Conservation (phyloP, 1,284 basidiomycete species). For the Trametes polyzona region DNA sequence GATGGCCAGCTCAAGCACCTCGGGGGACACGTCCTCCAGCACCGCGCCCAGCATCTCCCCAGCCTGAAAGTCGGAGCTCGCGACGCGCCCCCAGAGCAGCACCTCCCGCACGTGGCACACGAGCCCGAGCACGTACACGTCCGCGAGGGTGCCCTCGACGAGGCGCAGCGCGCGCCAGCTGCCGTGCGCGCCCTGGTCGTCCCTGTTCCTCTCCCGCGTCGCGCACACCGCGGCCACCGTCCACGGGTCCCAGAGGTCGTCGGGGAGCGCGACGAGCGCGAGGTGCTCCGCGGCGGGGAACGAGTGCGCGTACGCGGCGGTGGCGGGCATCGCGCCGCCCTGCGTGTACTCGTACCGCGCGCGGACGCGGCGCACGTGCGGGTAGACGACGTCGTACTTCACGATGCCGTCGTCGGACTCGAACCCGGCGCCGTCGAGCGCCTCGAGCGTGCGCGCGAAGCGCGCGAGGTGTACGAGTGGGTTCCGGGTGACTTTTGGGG, state of each 20-base stretch:
- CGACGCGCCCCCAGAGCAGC: conserved; percentile 1
- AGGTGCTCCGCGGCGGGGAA: conserved; percentile 17
- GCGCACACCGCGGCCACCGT: neutral
- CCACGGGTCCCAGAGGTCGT: neutral
- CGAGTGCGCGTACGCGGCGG: conserved; percentile 9
- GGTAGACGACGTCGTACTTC: conserved; percentile 9
- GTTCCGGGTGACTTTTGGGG: neutral
- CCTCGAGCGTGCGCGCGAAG: conserved; percentile 9
- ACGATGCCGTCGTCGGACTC: neutral
- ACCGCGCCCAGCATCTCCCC: neutral
- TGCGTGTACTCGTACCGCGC: neutral
- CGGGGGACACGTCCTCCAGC: conserved; percentile 5
- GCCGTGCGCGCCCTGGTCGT: conserved; percentile 11
- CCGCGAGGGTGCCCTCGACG: conserved; percentile 7
- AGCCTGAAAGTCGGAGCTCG: neutral
- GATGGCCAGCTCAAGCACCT: neutral
- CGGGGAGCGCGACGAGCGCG: neutral
- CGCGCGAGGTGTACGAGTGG: conserved; percentile 13
- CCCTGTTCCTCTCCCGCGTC: neutral
- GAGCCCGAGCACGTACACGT: conserved; percentile 14
- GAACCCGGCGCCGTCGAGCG: conserved; percentile 12
- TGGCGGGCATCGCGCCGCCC: conserved; percentile 3
- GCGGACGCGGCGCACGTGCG: conserved; percentile 4
- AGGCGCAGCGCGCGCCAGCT: conserved; percentile 9
- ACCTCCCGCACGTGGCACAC: conserved; percentile 10